Conservation (phyloP, 768 basidiomycete genomes). For the Coprinopsis cinerea region DNA sequence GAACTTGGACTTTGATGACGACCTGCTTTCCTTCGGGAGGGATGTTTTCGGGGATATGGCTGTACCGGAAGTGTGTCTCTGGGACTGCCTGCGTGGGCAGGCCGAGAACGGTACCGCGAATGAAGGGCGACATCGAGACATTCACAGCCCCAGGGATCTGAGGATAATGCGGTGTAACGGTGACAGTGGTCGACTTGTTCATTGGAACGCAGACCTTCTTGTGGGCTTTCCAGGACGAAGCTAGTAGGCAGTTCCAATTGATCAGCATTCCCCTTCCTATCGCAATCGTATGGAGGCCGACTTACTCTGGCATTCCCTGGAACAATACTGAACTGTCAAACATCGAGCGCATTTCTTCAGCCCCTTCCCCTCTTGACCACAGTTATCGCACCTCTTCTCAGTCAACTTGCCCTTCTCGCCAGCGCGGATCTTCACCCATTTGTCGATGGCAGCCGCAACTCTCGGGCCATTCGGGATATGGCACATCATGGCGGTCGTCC, state of each 20-base stretch:
- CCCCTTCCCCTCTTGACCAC: constrained; percentile 19
- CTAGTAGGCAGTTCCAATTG: constrained; percentile 22
- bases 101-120: background rate
- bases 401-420: constrained; percentile 35
- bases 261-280: background rate
- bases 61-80: background rate
- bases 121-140: background rate
- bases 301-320: constrained; percentile 49
- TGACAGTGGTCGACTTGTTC: constrained; percentile 34
- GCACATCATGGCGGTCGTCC: constrained; percentile 24
- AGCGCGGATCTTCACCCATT: constrained; percentile 41
- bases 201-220: constrained; percentile 44
- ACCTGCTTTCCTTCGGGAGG: constrained; percentile 29
- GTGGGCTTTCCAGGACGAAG: constrained; percentile 41
- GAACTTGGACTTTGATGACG: constrained; percentile 50
- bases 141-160: background rate
- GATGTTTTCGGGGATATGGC: constrained; percentile 18
- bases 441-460: constrained; percentile 36
- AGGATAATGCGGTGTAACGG: constrained; percentile 39
- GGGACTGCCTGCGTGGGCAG: constrained; percentile 2
- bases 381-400: constrained; percentile 41
- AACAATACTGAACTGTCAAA: constrained; percentile 45
- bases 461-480: constrained; percentile 34
- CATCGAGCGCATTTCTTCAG: constrained; percentile 42
- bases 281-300: background rate